These are phyloP conservation scores for Fonsecaea pedrosoi DNA, from an alignment of 2,329 filamentous ascomycete species.

Conservation along the genomic window DNA sequence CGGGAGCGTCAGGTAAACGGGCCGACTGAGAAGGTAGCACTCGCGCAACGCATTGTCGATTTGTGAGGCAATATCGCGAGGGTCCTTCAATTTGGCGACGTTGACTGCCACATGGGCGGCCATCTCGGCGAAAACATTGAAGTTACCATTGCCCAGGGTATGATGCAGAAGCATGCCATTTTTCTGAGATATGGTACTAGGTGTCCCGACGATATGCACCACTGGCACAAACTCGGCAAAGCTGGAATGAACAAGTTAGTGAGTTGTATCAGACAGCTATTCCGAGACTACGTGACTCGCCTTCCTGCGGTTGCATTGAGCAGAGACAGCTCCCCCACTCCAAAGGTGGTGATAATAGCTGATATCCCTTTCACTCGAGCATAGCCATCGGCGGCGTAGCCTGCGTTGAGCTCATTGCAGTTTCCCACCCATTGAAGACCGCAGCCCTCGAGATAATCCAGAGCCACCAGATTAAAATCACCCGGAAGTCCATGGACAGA, in stretches of 20 bases:
- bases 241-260: conserved; percentile 38
- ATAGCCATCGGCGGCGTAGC: conserved; percentile 82
- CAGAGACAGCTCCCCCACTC: conserved; percentile 59
- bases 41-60: conserved; percentile 40
- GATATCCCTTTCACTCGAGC: conserved; percentile 61
- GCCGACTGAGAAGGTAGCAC: conserved; percentile 38
- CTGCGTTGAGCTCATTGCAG: conserved; percentile 68
- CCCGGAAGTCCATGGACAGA: conserved; percentile 61
- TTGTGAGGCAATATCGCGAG: conserved; percentile 35
- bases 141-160: conserved; percentile 42
- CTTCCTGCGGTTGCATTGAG: conserved; percentile 48
- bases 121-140: conserved; percentile 37
- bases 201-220: conserved; percentile 66
- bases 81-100: conserved; percentile 36
- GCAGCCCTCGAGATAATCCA: conserved; percentile 63
- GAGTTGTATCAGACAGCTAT: neutral
- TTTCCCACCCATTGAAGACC: conserved; percentile 67
- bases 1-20: conserved; percentile 41
- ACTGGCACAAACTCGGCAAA: conserved; percentile 66
- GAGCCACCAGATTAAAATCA: conserved; percentile 52
- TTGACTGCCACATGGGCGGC: conserved; percentile 34
- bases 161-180: conserved; percentile 51
- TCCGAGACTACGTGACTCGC: conserved; percentile 60
- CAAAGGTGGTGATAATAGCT: conserved; percentile 61
- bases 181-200: conserved; percentile 58